phyloP scores from a whole-genome alignment of 148 eudicot genomes.

The Selenicereus undatus region DNA sequence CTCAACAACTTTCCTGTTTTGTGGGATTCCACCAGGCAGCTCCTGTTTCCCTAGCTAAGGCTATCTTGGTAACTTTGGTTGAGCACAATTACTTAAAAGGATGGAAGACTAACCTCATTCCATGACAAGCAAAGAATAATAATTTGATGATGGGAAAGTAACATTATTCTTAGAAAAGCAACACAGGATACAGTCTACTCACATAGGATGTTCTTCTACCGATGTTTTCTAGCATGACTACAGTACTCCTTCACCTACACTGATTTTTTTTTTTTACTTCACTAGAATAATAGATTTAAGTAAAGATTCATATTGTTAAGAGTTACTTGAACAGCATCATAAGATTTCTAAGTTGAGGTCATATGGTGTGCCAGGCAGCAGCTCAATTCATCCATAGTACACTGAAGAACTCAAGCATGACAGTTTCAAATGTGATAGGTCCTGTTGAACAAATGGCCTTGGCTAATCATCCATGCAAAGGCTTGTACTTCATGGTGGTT shows the following conservation, averaged over 20 bases:
- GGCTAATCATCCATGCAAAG: slow-evolving; percentile 50
- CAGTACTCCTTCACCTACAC: neutral
- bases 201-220: neutral
- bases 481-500: slow-evolving; percentile 52
- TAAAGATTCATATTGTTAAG: neutral
- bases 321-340: neutral
- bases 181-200: neutral
- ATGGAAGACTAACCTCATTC: too few relatives aligned
- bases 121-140: neutral
- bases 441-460: slow-evolving; percentile 55
- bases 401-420: slow-evolving; percentile 47
- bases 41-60: too few relatives aligned
- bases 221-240: too few relatives aligned
- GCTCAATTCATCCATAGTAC: slow-evolving; percentile 42
- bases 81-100: too few relatives aligned
- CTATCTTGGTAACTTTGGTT: too few relatives aligned
- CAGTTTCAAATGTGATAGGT: slow-evolving; percentile 53
- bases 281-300: neutral
- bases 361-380: slow-evolving; percentile 36
- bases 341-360: neutral
- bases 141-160: neutral
- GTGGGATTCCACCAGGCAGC: too few relatives aligned
- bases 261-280: too few relatives aligned
- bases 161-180: neutral
- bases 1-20: too few relatives aligned